Base-by-base conservation (phyloP, 2,329 filamentous ascomycete genomes). In the Didymella lethalis region DNA sequence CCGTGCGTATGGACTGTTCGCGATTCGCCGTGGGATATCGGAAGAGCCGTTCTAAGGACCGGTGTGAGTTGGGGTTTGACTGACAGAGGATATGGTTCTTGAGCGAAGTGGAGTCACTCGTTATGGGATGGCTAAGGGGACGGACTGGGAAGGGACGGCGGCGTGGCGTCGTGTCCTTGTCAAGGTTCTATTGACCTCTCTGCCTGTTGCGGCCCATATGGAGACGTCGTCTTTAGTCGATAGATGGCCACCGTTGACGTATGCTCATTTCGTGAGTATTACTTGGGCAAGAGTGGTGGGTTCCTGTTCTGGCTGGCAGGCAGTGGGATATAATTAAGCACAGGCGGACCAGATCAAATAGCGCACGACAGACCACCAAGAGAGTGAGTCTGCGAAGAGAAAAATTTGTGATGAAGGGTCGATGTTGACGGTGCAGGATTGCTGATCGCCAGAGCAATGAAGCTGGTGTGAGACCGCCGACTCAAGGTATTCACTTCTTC, bases 401-500 rank as follows among this genome's bases (percentile, higher is more conserved):
- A 11, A 38, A 11, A 7, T 8, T 4, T 8, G 7, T 20, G 5
- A 40, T 12, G 36, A 20, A 20, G 31, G 32, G 32, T 36, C 32
- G 32, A 6, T 14, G 4, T 5, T 36, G 32, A 36, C 32, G 32
- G 16, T 38, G 2, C 6, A 18, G 34, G 16, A 20, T 8, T 40
- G 18, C 8, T 18, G 36, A n/a, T 11, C 7, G n/a, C 36, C 6
- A 40, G n/a, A 11, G 11, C 18, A 40, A 7, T 11, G 36, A 40
- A 40, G 10, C 4, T 40, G 3, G n/a, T n/a, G 18, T 40, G 18
- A 20, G 36, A 4, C 11, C 7, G n/a, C 7, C 2, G 20, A 41
- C 0, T 41, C 20, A 4, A 3, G 20, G 38, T 5, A 26, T 29
- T 44, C 63, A 66, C 49, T 64, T 70, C 57, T 66, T 69, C 20